Percentiles rank a stretch among this genome's conserved stretches.
These are phyloP conservation scores for Fusarium papillatum DNA, from an alignment of 2,329 filamentous ascomycete genomes.

Conservation along the genomic window DNA sequence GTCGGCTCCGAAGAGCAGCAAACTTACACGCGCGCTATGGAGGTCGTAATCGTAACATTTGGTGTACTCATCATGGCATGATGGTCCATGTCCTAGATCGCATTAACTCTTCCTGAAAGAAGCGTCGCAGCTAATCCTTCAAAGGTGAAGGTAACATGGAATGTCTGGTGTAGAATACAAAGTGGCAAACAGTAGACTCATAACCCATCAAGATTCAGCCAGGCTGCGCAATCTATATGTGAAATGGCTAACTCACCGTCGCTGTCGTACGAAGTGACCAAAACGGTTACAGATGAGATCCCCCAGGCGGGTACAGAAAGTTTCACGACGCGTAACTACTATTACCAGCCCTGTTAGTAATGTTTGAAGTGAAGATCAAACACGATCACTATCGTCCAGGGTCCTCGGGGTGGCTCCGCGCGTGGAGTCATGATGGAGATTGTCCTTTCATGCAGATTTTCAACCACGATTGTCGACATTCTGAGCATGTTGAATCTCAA, in stretches of 20 bases:
- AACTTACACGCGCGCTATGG: neutral
- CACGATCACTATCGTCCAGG: slow-evolving; percentile 15
- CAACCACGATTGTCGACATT: neutral
- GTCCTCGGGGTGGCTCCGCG: slow-evolving; percentile 15
- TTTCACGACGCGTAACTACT: slow-evolving; percentile 29
- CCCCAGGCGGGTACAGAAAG: slow-evolving; percentile 6
- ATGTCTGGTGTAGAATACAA: neutral
- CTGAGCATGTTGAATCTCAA: neutral
- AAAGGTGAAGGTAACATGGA: neutral
- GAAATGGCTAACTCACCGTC: slow-evolving; percentile 22
- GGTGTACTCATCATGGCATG: neutral
- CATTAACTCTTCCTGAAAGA: slow-evolving; percentile 16
- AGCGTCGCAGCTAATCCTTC: slow-evolving; percentile 29
- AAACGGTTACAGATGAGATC: slow-evolving; percentile 29
- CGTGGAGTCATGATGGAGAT: slow-evolving; percentile 12
- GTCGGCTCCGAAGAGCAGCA: neutral
- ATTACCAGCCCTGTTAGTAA: slow-evolving; percentile 23
- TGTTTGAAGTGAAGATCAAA: slow-evolving; percentile 28
- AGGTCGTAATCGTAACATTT: slow-evolving; percentile 1
- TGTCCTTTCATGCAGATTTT: slow-evolving; percentile 19
- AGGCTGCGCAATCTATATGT: slow-evolving; percentile 30
- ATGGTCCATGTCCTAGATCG: neutral
- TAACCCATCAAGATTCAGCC: slow-evolving; percentile 1
- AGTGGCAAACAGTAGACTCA: slow-evolving; percentile 7
- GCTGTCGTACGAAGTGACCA: slow-evolving; percentile 18